These are phyloP conservation scores for Alternaria viburni DNA, from an alignment of 2,329 filamentous ascomycete genomes.

Conservation along the genomic window DNA sequence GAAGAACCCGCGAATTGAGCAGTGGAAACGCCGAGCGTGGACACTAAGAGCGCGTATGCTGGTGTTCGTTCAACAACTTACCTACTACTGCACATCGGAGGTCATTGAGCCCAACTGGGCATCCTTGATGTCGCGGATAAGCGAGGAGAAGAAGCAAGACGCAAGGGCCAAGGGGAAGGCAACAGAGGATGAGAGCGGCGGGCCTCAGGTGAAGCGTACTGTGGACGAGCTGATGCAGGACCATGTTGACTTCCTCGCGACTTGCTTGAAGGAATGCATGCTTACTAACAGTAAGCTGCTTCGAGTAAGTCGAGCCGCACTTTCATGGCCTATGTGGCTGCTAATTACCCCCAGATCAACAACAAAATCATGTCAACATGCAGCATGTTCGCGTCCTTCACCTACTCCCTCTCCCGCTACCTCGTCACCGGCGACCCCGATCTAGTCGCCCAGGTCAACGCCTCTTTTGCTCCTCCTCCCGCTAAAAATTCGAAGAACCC, in stretches of 20 bases:
- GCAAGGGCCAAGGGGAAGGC: slow-evolving; percentile 49
- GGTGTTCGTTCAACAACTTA: slow-evolving; percentile 92
- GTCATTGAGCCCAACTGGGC: slow-evolving; percentile 99
- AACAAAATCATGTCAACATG: slow-evolving; percentile 97
- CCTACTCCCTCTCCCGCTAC: slow-evolving; percentile 82
- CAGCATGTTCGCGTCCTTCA: slow-evolving; percentile 91
- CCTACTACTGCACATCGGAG: slow-evolving; percentile 96
- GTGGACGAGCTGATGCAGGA: slow-evolving; percentile 99
- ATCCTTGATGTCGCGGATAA: slow-evolving; percentile 85
- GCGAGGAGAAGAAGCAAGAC: slow-evolving; percentile 60
- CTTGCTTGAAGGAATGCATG: slow-evolving; percentile 98
- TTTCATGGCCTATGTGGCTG: not conserved
- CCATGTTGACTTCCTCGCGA: slow-evolving; percentile 97
- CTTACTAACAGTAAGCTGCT: slow-evolving; percentile 94
- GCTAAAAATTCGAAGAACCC: slow-evolving; percentile 14
- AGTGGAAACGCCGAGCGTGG: slow-evolving; percentile 93
- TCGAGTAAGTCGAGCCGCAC: slow-evolving; percentile 64
- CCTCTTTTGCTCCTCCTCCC: slow-evolving; percentile 53
- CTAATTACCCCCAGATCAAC: slow-evolving; percentile 72
- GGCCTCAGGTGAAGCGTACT: slow-evolving; percentile 68
- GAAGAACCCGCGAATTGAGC: slow-evolving; percentile 74
- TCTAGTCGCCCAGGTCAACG: slow-evolving; percentile 65
- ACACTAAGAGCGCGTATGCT: slow-evolving; percentile 92
- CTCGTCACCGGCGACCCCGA: slow-evolving; percentile 85
- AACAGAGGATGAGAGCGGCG: slow-evolving; percentile 40